Base-by-base conservation (phyloP, 805 yeast species). In the Wickerhamiella brachini region DNA sequence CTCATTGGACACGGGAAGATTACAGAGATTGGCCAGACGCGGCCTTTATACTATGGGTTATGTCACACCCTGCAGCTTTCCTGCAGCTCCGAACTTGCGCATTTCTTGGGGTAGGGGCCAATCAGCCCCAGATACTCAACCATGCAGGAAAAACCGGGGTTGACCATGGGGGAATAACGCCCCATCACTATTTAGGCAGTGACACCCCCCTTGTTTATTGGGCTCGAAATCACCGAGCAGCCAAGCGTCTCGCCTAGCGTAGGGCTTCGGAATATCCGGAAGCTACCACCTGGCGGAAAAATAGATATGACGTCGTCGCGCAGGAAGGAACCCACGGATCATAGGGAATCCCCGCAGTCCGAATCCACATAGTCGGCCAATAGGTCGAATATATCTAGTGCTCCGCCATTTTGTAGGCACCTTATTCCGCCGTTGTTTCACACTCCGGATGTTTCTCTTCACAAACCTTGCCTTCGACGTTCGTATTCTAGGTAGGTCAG, bases 1-100 rank as follows among this genome's bases (percentile, higher is more conserved):
- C 62, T 57, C 60, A 58, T 57, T 20, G 21, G 21, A 18, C 12
- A 20, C 17, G 34, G 15, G 34, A 15, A 24, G 34, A 29, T 21
- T 42, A 13, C 23, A n/a, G 13, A 29, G 34, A 29, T 29, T 29
- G 34, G 34, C 34, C 34, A 15, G 15, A 7, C 12, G 34, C 34
- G 34, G 34, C 34, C 34, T 29, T 29, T 29, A 29, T 29, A 29
- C 34, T 29, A 29, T 29, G 34, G 34, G 34, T 29, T 29, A 29
- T 29, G 34, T 29, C 34, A 29, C 34, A 29, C 34, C 34, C 34
- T 29, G 34, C 34, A 29, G 34, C 15, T 29, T 29, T 29, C 34
- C 34, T 29, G 34, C 34, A 29, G 34, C 34, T 29, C 34, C 34
- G 34, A 29, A 29, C 34, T 29, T 29, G 34, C 34, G 34, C 34